These are phyloP conservation scores for Naganishia sp. DNA, from an alignment of 1,284 basidiomycete genomes.

Conservation along the genomic window DNA sequence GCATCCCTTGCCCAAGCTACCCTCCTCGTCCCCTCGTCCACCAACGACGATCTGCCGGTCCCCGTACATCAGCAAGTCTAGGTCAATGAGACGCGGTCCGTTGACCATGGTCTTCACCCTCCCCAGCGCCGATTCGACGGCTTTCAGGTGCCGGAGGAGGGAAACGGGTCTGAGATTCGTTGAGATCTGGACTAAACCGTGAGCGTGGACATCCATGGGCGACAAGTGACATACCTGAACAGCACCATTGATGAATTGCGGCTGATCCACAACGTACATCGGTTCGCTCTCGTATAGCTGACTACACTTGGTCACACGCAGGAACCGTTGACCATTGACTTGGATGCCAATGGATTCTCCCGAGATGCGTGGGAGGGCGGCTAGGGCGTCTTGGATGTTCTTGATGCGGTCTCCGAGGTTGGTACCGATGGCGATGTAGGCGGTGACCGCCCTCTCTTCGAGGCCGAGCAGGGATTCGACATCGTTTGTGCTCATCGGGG, in stretches of 20 bases:
- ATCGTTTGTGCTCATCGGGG: not conserved
- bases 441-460: constrained; percentile 43
- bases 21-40: constrained; percentile 50
- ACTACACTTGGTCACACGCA: constrained; percentile 72
- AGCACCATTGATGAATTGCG: constrained; percentile 84
- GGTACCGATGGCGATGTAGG: constrained; percentile 79
- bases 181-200: constrained; percentile 59
- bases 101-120: constrained; percentile 79
- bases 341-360: constrained; percentile 39
- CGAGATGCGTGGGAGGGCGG: constrained; percentile 58
- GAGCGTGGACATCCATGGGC: not conserved
- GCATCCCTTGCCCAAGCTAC: constrained; percentile 60
- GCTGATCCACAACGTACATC: constrained; percentile 94
- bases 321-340: constrained; percentile 35
- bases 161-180: constrained; percentile 68
- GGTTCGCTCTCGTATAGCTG: constrained; percentile 92
- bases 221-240: constrained; percentile 68
- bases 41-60: constrained; percentile 64
- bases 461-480: not conserved
- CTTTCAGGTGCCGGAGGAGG: constrained; percentile 71
- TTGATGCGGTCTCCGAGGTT: constrained; percentile 85
- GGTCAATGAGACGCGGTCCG: constrained; percentile 85
- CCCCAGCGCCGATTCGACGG: constrained; percentile 74
- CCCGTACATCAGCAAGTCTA: constrained; percentile 86
- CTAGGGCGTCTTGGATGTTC: constrained; percentile 78